Conservation (phyloP, 2,329 filamentous ascomycete species). For the Botrytis fragariae region DNA sequence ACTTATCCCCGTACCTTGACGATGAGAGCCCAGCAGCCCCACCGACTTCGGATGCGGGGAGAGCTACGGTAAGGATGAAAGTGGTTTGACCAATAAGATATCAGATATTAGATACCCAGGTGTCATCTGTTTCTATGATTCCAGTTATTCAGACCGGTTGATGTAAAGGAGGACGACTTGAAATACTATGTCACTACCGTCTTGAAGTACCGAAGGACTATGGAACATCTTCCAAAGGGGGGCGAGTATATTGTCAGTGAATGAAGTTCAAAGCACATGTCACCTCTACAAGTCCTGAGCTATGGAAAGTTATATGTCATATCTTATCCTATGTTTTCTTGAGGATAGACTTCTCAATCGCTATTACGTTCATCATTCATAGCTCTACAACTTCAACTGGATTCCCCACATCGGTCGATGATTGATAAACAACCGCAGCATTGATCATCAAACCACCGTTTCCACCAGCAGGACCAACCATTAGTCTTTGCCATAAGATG, state of each 20-base stretch:
- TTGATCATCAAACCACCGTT: conserved; percentile 57
- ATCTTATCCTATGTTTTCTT: neutral
- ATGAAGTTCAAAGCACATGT: neutral
- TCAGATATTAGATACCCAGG: neutral
- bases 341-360: neutral
- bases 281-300: neutral
- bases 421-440: conserved; percentile 53
- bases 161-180: neutral
- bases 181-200: neutral
- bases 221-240: too few species aligned
- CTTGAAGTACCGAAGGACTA: neutral
- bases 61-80: neutral
- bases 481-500: conserved; percentile 57
- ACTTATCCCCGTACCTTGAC: neutral
- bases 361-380: conserved; percentile 20
- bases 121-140: neutral
- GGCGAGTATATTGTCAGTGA: neutral
- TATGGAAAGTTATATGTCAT: neutral
- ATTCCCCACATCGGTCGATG: conserved; percentile 49
- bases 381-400: conserved; percentile 35
- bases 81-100: neutral
- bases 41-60: conserved; percentile 15
- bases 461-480: conserved; percentile 50
- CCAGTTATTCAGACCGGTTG: neutral
- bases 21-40: neutral